Percentiles rank a stretch among this genome's conserved stretches.
Conservation (phyloP, 495 filamentous ascomycete species). For the Aspergillus avenaceus region DNA sequence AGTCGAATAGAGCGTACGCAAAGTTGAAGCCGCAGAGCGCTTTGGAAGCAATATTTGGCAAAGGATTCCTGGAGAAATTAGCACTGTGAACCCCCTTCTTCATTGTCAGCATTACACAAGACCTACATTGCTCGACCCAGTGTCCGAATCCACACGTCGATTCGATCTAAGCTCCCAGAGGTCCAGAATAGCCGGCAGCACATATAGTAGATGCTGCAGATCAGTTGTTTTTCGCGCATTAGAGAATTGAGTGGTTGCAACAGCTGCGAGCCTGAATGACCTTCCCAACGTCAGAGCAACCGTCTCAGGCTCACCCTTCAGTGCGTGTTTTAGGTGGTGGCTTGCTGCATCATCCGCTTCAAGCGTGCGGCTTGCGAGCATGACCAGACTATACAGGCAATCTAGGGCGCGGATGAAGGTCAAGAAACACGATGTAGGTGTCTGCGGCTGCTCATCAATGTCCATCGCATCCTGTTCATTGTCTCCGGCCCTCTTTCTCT, state of each 20-base stretch:
- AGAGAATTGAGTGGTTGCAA: constrained; percentile 30
- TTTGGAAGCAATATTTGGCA: constrained; percentile 34
- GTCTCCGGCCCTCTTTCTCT: constrained; percentile 36
- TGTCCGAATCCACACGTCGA: constrained; percentile 33
- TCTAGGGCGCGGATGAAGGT: constrained; percentile 37
- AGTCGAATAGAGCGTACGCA: constrained; percentile 29
- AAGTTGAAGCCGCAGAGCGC: constrained; percentile 35
- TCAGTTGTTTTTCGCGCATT: constrained; percentile 34
- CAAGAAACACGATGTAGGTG: constrained; percentile 35
- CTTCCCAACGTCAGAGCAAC: constrained; percentile 44
- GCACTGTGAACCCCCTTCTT: not conserved
- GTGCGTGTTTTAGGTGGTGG: constrained; percentile 49
- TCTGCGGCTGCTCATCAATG: constrained; percentile 31
- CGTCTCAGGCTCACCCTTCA: constrained; percentile 44
- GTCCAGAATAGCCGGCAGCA: constrained; percentile 34
- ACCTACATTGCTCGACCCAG: constrained; percentile 40
- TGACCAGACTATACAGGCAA: constrained; percentile 32
- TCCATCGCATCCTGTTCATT: constrained; percentile 34
- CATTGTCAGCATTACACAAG: not conserved
- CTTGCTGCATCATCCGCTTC: constrained; percentile 35
- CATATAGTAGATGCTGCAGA: constrained; percentile 38
- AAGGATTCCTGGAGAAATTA: constrained; percentile 29
- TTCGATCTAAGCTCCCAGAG: constrained; percentile 45
- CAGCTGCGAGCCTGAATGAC: constrained; percentile 32
- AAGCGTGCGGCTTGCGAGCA: constrained; percentile 22